Conservation (phyloP, 331 rosid species). For the Telfairia occidentalis region DNA sequence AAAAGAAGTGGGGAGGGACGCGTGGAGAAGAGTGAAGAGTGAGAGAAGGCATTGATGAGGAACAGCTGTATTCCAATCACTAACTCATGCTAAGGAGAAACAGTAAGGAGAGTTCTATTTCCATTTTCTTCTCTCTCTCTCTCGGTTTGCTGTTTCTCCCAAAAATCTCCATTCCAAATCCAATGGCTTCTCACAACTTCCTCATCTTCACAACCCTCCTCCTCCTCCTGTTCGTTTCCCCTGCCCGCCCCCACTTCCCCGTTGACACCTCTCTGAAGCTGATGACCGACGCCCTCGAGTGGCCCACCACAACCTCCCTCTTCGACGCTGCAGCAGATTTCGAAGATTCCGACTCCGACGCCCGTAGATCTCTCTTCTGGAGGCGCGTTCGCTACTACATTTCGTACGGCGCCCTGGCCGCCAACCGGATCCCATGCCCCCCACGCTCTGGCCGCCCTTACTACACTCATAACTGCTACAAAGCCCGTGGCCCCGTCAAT, state of each 20-base stretch:
- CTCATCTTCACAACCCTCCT: slow-evolving; percentile 1
- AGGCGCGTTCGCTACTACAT: slow-evolving; percentile 44
- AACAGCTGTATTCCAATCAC: too few species aligned
- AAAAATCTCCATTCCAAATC: background rate
- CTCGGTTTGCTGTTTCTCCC: too few species aligned
- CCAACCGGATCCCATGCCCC: slow-evolving; percentile 76
- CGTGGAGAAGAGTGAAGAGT: too few species aligned
- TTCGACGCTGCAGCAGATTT: too few species aligned
- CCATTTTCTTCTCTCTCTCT: too few species aligned
- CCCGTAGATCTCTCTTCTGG: slow-evolving; percentile 77
- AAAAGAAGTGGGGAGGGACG: too few species aligned
- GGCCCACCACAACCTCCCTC: slow-evolving; percentile 41
- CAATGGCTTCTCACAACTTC: slow-evolving; percentile 19
- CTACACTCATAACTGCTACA: slow-evolving; percentile 63
- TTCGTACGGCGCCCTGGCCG: slow-evolving; percentile 81
- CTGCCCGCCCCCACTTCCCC: slow-evolving; percentile 27
- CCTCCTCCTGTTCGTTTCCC: background rate
- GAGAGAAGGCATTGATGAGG: too few species aligned
- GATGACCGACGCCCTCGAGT: slow-evolving; percentile 39
- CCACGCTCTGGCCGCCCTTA: slow-evolving; percentile 92
- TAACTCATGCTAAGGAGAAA: too few species aligned
- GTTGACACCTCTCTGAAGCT: slow-evolving; percentile 40
- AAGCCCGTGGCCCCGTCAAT: slow-evolving; percentile 62
- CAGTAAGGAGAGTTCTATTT: too few species aligned
- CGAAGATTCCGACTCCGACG: slow-evolving; percentile 15